Conservation (phyloP, 83 land plant species). For the Isoetes engelmannii region DNA sequence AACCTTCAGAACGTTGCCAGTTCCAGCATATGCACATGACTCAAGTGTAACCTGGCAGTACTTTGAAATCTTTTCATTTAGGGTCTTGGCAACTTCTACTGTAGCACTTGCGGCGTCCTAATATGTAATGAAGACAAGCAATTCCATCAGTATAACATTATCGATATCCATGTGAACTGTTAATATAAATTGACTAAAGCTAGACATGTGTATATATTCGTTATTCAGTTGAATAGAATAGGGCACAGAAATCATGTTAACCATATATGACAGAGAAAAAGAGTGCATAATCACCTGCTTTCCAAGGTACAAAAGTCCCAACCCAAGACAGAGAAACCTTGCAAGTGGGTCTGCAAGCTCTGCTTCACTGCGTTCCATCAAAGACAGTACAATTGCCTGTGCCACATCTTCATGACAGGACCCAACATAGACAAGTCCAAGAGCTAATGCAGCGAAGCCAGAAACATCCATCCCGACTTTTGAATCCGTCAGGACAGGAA, state of each 20-base stretch:
- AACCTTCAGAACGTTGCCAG: slow-evolving; percentile 96
- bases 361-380: slow-evolving; percentile 90
- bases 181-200: no score
- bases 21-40: slow-evolving; percentile 94
- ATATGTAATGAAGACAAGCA: no score
- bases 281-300: slow-evolving; percentile 60
- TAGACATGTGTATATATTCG: no score
- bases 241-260: no score
- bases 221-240: no score
- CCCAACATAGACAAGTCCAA: slow-evolving; percentile 86
- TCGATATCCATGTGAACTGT: no score
- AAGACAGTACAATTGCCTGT: slow-evolving; percentile 71
- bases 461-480: slow-evolving; percentile 75
- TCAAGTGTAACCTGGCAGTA: slow-evolving; percentile 82
- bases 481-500: slow-evolving; percentile 50
- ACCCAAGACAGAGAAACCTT: slow-evolving; percentile 75
- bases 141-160: no score
- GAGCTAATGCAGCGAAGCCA: slow-evolving; percentile 80
- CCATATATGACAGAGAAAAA: no score
- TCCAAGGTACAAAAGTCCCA: slow-evolving; percentile 91
- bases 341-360: slow-evolving; percentile 79
- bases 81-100: slow-evolving; percentile 87
- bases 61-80: slow-evolving; percentile 81
- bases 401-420: slow-evolving; percentile 96
- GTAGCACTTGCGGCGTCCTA: slow-evolving; percentile 95